Evolutionary conservation across 371 early-diverging fungal genomes (phyloP).

Genomic region (Mucor saturninus): DNA sequence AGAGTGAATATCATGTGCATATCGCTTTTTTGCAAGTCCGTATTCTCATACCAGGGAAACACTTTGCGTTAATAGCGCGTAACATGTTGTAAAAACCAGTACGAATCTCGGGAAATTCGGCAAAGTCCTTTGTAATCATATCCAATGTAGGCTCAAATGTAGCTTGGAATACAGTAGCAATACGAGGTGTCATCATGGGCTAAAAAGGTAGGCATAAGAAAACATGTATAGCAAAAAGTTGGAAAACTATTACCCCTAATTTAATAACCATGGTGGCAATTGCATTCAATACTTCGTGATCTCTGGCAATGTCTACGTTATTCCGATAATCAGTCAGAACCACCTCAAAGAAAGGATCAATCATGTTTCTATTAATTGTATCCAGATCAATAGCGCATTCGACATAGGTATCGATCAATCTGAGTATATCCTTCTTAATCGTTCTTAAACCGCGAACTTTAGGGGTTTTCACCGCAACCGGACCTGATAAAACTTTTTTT

Average conservation of each 20-base stretch:
- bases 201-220: conserved; percentile 22
- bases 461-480: conserved; percentile 89
- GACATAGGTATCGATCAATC: conserved; percentile 88
- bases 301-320: conserved; percentile 86
- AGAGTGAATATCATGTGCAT: background rate
- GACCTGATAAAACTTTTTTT: conserved; percentile 1
- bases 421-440: conserved; percentile 94
- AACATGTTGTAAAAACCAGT: conserved; percentile 91
- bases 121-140: conserved; percentile 98
- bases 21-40: background rate
- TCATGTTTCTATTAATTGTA: conserved; percentile 78
- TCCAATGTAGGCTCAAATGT: conserved; percentile 96
- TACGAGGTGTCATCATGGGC: conserved; percentile 78
- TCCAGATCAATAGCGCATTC: conserved; percentile 78
- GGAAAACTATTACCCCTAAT: conserved; percentile 62
- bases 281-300: conserved; percentile 92
- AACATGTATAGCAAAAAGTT: conserved; percentile 17
- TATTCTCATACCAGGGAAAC: conserved; percentile 71
- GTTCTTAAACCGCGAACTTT: conserved; percentile 90
- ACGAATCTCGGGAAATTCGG: conserved; percentile 96
- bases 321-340: conserved; percentile 89
- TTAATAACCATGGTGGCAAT: conserved; percentile 82
- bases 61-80: conserved; percentile 81
- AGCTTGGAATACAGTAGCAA: conserved; percentile 85
- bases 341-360: conserved; percentile 90